Percentiles rank a stretch among this genome's conserved stretches.
Evolutionary conservation across 2,329 filamentous ascomycete species (phyloP).

Genomic region (Sclerotinia borealis): DNA sequence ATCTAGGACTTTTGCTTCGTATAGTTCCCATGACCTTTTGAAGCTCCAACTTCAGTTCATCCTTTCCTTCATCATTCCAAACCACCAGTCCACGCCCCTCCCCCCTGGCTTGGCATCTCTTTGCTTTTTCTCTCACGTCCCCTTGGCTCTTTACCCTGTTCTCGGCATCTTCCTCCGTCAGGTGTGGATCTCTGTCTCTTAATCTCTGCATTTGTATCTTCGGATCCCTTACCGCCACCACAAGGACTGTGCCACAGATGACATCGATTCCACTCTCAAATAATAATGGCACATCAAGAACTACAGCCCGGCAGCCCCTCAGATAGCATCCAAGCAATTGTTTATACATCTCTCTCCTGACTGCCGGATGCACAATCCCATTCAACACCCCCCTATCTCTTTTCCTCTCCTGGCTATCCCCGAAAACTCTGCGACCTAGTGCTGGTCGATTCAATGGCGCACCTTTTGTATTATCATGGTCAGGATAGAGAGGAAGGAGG

Average conservation of each 20-base stretch:
- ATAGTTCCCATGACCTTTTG: slow-evolving; percentile 59
- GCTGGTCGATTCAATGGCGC: slow-evolving; percentile 79
- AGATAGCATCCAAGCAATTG: slow-evolving; percentile 68
- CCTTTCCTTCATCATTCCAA: slow-evolving; percentile 79
- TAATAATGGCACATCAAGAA: slow-evolving; percentile 85
- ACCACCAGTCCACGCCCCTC: slow-evolving; percentile 68
- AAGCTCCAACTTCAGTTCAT: slow-evolving; percentile 63
- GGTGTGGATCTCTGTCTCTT: slow-evolving; percentile 66
- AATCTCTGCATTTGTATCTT: slow-evolving; percentile 77
- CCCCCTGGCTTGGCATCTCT: slow-evolving; percentile 60
- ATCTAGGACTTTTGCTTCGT: slow-evolving; percentile 45
- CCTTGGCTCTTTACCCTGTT: slow-evolving; percentile 83
- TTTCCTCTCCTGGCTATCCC: slow-evolving; percentile 62
- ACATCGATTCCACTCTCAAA: slow-evolving; percentile 85
- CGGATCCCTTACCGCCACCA: slow-evolving; percentile 78
- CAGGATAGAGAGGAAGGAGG: slow-evolving; percentile 55
- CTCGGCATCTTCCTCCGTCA: slow-evolving; percentile 79
- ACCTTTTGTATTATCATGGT: slow-evolving; percentile 53
- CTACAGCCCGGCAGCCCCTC: slow-evolving; percentile 75
- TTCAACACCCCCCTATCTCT: slow-evolving; percentile 75
- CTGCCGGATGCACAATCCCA: slow-evolving; percentile 85
- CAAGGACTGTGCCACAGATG: slow-evolving; percentile 77
- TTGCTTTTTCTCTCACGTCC: slow-evolving; percentile 78
- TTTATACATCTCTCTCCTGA: slow-evolving; percentile 75
- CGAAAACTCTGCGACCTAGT: slow-evolving; percentile 81